Base-by-base conservation (phyloP, 164 flowering plant species). In the Echeveria elegans region DNA sequence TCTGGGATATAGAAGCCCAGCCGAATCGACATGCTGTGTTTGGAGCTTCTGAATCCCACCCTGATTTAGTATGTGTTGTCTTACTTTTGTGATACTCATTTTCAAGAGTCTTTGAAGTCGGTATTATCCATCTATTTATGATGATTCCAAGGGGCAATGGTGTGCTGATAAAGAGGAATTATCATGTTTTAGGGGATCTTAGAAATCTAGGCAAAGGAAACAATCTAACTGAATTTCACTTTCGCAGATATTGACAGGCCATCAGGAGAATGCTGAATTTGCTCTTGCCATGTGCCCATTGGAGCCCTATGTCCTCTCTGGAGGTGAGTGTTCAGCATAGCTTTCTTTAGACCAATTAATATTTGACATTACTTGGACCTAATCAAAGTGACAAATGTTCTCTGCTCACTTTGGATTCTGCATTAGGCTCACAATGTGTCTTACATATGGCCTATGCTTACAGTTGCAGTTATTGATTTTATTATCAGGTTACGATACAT, bases 231-330 rank as follows among this genome's bases (percentile, higher is more conserved):
- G 18, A 56, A 2, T 26, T 56, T 56, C 1, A 28, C 61, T 28
- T 23, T 2, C 34, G 81, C 84, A 95, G 99, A 81, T 90, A 65
- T 76, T 95, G 77, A 90, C 91, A 73, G 99, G 99, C 18, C 99
- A 92, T 75, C 81, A 85, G 73, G 96, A 92, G 66, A 83, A 89
- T 87, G 99, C 97, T 5, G 99, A 95, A 76, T 95, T 88, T 82
- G 99, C 97, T 24, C 96, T 95, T 78, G 95, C 92, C 32, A 89
- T 92, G 97, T 91, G 91, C 74, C 93, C 92, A 8, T 77, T 84
- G 71, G 97, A 90, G 30, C 99, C 97, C 26, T 83, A 77, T 77
- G 97, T 95, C 65, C 93, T 95, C 58, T 95, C 97, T 77, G 99
- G 99, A 89, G 99, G 99, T 92, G 34, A 23, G 70, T 38, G 56